Percentiles rank a stretch among this genome's conserved stretches.
Evolutionary conservation across 2,329 filamentous ascomycete genomes (phyloP).

Genomic region (Sporothrix inflata): DNA sequence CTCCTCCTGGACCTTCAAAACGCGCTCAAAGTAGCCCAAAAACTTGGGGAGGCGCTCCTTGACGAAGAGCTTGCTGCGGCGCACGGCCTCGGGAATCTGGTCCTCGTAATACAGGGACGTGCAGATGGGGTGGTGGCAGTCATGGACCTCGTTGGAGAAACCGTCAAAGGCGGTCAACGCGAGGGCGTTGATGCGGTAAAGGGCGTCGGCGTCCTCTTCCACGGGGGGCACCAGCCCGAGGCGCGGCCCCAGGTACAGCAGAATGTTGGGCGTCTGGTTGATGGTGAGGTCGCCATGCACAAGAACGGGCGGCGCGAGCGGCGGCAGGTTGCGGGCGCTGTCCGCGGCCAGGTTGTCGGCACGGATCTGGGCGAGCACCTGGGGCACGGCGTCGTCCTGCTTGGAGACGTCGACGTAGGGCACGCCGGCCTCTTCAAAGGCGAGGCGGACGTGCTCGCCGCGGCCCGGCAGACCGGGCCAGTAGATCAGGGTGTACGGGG

Average conservation of each 20-base stretch:
- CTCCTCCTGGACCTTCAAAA: constrained; percentile 55
- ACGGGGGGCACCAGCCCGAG: constrained; percentile 60
- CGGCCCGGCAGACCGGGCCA: constrained; percentile 73
- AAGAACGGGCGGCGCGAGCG: constrained; percentile 69
- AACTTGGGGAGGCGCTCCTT: constrained; percentile 71
- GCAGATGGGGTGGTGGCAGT: constrained; percentile 74
- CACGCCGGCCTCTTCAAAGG: constrained; percentile 68
- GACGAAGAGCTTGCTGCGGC: constrained; percentile 61
- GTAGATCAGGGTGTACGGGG: constrained; percentile 67
- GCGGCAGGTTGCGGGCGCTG: constrained; percentile 59
- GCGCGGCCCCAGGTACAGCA: constrained; percentile 67
- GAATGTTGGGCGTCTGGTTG: constrained; percentile 72
- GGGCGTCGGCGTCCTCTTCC: constrained; percentile 42
- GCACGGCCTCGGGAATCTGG: constrained; percentile 69
- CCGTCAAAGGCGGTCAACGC: constrained; percentile 71
- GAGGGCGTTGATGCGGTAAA: constrained; percentile 64
- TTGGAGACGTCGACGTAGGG: constrained; percentile 65
- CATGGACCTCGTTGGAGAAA: constrained; percentile 71
- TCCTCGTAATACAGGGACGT: constrained; percentile 69
- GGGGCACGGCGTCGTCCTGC: constrained; percentile 52
- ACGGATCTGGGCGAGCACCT: constrained; percentile 54
- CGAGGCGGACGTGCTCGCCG: constrained; percentile 73
- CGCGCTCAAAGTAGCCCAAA: constrained; percentile 69
- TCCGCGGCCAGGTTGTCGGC: constrained; percentile 52
- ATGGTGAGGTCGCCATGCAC: constrained; percentile 64